Evolutionary conservation across 1,284 basidiomycete genomes (phyloP), one percentile per base, ranked within the genome.

Genomic region (Boletus hoseneyae): DNA sequence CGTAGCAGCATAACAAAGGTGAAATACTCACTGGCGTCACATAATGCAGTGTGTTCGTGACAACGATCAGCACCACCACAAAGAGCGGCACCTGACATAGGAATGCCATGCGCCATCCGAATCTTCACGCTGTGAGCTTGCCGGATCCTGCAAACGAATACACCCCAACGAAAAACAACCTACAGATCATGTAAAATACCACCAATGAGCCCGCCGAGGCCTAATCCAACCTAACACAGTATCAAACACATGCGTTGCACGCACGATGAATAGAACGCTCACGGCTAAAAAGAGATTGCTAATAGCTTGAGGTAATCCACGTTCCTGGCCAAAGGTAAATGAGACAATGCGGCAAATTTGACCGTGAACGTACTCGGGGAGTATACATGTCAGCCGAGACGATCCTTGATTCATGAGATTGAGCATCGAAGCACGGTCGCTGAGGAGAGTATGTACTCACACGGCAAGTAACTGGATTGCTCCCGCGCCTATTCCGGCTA

Each of bases 21-120:
- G 12, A 37, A 8, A 32, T 27, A 29, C 54, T 36, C 21, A 57
- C 55, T 18, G 54, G 57, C 15, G 54, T 57, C 18, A 40, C 53
- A 37, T 57, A 57, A 23, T 25, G 33, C 29, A 57, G 29, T 4
- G 25, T 46, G 13, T 49, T 54, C 13, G 54, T 19, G 39, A 48
- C 23, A 34, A 46, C 8, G n/a, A 58, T 21, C 35, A 51, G 27
- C 15, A 55, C 45, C n/a, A 57, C 6, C 3, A 50, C 16, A 36
- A 57, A 45, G 11, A 55, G 29, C 1, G 58, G 56, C 10, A 60
- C 37, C 29, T 60, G 58, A 29, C 34, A 47, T 15, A 54, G 47
- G 30, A 57, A 60, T 4, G 52, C 51, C 6, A 36, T 23, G 34
- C 56, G 58, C 56, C 56, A 57, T 13, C 56, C 56, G 37, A 55